Conservation (phyloP, 2,329 filamentous ascomycete species). For the Triangularia verruculosa region DNA sequence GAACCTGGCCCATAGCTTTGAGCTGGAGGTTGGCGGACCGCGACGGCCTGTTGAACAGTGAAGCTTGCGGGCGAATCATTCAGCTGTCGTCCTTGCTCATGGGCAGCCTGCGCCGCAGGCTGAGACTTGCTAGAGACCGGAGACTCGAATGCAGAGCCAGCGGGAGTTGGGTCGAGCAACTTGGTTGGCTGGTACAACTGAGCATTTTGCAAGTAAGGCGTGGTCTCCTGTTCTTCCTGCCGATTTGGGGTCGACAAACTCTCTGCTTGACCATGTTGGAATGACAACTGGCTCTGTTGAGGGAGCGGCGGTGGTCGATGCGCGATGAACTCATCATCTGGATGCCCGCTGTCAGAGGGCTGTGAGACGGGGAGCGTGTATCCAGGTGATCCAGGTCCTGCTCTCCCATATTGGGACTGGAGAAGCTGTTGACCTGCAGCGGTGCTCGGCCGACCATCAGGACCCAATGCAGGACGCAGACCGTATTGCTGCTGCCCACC, state of each 20-base stretch:
- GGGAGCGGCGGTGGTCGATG: slow-evolving; percentile 9
- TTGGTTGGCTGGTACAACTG: slow-evolving; percentile 11
- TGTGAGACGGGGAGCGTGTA: slow-evolving; percentile 11
- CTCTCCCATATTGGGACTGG: slow-evolving; percentile 16
- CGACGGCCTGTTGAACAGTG: slow-evolving; percentile 14
- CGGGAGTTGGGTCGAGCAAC: slow-evolving; percentile 13
- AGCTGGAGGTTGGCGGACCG: slow-evolving; percentile 12
- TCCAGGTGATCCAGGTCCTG: slow-evolving; percentile 13
- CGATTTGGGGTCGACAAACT: neutral
- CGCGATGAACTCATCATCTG: neutral
- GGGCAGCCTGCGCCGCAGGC: slow-evolving; percentile 12
- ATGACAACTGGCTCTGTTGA: slow-evolving; percentile 12
- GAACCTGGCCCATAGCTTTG: slow-evolving; percentile 4
- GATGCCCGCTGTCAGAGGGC: neutral
- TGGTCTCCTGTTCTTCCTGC: slow-evolving; percentile 9
- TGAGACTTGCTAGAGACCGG: slow-evolving; percentile 25
- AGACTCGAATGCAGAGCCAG: slow-evolving; percentile 20
- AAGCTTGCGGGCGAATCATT: slow-evolving; percentile 18
- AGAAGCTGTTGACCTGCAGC: slow-evolving; percentile 16
- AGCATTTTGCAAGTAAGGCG: slow-evolving; percentile 9
- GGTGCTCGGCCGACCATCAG: slow-evolving; percentile 22
- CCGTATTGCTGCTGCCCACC: slow-evolving; percentile 14
- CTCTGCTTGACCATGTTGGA: slow-evolving; percentile 5
- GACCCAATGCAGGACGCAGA: slow-evolving; percentile 21
- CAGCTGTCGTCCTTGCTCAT: slow-evolving; percentile 19